Conservation (phyloP, 257 asterid species). For the Lycium barbarum region DNA sequence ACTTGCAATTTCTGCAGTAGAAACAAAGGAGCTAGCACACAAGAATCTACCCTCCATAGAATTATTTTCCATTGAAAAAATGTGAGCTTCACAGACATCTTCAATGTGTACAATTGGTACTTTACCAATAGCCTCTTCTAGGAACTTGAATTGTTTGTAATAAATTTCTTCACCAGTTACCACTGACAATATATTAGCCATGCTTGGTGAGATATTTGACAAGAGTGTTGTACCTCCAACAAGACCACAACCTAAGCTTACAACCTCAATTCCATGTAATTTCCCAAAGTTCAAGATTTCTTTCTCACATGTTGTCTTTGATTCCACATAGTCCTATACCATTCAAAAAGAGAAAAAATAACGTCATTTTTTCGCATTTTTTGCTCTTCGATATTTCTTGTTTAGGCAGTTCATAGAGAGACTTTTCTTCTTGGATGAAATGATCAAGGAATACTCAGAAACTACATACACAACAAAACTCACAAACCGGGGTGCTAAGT, state of each 20-base stretch:
- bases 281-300: slow-evolving; percentile 29
- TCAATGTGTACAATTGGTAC: slow-evolving; percentile 42
- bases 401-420: background rate
- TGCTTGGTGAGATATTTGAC: background rate
- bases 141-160: slow-evolving; percentile 21
- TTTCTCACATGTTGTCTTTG: slow-evolving; percentile 37
- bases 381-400: background rate
- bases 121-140: slow-evolving; percentile 43
- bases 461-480: background rate
- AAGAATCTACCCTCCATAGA: slow-evolving; percentile 37
- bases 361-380: background rate
- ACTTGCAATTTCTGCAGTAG: slow-evolving; percentile 36
- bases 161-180: slow-evolving; percentile 3
- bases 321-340: slow-evolving; percentile 29
- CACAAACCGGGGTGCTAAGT: background rate
- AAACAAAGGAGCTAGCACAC: slow-evolving; percentile 36
- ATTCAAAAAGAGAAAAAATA: background rate
- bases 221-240: slow-evolving; percentile 34
- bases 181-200: background rate
- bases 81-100: slow-evolving; percentile 45
- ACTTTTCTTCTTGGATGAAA: background rate
- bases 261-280: slow-evolving; percentile 32
- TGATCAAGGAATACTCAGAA: background rate
- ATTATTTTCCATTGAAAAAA: slow-evolving; percentile 40
- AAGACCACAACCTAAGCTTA: slow-evolving; percentile 30